These are phyloP conservation scores for Metschnikowia lachancei DNA, from an alignment of 805 yeast species.

Conservation along the genomic window DNA sequence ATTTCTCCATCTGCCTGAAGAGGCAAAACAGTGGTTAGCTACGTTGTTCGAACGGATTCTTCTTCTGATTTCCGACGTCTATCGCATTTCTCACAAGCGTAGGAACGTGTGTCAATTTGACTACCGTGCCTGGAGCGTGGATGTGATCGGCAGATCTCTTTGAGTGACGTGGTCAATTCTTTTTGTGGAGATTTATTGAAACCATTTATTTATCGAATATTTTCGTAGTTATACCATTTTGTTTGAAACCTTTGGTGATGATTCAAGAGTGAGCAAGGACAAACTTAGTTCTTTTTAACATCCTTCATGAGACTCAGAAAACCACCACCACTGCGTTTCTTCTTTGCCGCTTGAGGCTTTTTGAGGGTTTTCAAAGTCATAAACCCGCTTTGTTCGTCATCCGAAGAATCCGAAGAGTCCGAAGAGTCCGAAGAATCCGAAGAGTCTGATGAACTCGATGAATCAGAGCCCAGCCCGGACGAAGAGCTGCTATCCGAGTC, in stretches of 20 bases:
- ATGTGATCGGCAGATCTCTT: conserved; percentile 32
- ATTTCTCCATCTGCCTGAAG: conserved; percentile 36
- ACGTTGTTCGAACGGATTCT: conserved; percentile 32
- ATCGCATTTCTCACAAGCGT: conserved; percentile 14
- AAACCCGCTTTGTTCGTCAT: conserved; percentile 20
- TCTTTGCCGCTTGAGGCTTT: conserved; percentile 16
- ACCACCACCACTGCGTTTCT: conserved; percentile 27
- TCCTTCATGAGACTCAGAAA: conserved; percentile 34
- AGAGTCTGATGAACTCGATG: conserved; percentile 2
- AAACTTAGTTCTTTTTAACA: conserved; percentile 20
- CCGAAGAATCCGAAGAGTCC: conserved; percentile 12
- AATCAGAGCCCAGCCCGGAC: conserved; percentile 14
- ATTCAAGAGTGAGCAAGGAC: too few species aligned
- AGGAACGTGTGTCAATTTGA: conserved; percentile 15
- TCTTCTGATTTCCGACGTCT: conserved; percentile 25
- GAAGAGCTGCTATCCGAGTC: conserved; percentile 12
- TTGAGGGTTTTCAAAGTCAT: conserved; percentile 25
- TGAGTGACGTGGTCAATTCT: background rate
- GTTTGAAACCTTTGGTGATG: too few species aligned
- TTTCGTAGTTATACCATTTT: too few species aligned
- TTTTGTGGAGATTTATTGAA: too few species aligned
- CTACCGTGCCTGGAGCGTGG: conserved; percentile 33
- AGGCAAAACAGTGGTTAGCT: conserved; percentile 34
- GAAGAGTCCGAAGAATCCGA: background rate
- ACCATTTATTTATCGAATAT: too few species aligned